Conservation (phyloP, 1,284 basidiomycete species). For the Sporisorium graminicola region DNA sequence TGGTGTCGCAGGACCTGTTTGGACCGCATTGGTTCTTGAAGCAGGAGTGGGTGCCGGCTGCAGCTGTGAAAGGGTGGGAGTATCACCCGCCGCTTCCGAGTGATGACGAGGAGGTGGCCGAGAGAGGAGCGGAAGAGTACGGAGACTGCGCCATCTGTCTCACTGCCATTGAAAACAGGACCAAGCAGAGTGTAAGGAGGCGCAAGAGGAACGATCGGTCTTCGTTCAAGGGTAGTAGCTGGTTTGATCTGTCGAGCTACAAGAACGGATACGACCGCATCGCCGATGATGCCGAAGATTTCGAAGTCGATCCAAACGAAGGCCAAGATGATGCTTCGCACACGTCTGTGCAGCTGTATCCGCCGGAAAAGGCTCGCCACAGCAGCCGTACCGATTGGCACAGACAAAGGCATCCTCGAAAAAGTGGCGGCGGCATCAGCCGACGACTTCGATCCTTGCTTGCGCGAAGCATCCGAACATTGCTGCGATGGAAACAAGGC, state of each 20-base stretch:
- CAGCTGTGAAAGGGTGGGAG: constrained; percentile 28
- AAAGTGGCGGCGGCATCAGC: background rate
- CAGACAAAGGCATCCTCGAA: background rate
- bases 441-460: background rate
- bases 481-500: constrained; percentile 14
- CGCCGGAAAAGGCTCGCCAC: constrained; percentile 13
- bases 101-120: constrained; percentile 4
- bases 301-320: constrained; percentile 14
- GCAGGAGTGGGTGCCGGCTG: constrained; percentile 21
- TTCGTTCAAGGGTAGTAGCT: background rate
- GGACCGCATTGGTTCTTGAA: constrained; percentile 87
- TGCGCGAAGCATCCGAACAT: constrained; percentile 4
- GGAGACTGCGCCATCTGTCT: constrained; percentile 47
- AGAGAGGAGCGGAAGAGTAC: constrained; percentile 7
- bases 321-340: background rate
- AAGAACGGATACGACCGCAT: constrained; percentile 17
- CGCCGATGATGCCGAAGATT: constrained; percentile 19
- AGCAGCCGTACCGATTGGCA: background rate
- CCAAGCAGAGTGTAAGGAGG: background rate
- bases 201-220: too few relatives aligned
- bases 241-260: background rate
- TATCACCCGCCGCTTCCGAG: constrained; percentile 33
- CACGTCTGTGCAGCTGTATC: background rate
- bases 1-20: constrained; percentile 81
- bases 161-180: constrained; percentile 19